phyloP scores from a whole-genome alignment of 176 grass and related monocot genomes.

The bread wheat (Triticum aestivum) region DNA sequence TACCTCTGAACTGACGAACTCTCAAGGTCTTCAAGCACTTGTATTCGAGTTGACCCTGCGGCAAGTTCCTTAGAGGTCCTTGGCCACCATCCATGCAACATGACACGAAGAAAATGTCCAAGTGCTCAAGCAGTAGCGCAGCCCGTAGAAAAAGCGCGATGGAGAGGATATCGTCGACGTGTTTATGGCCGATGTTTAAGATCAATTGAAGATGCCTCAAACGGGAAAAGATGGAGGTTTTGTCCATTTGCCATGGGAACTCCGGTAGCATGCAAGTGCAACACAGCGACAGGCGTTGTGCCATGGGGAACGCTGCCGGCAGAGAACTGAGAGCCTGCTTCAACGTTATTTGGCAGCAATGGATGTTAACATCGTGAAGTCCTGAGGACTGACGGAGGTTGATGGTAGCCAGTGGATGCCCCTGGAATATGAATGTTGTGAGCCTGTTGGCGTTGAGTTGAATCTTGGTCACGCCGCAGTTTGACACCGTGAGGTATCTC shows the following conservation, averaged over 20 bases:
- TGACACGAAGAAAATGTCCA: background rate
- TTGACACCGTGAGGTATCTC: background rate
- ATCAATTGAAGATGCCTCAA: background rate
- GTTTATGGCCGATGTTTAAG: background rate
- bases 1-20: background rate
- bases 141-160: background rate
- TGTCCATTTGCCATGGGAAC: background rate
- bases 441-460: background rate
- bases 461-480: background rate
- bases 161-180: background rate
- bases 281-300: background rate
- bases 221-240: background rate
- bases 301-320: background rate
- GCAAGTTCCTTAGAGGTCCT: background rate
- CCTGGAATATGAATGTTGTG: background rate
- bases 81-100: background rate
- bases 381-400: background rate
- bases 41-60: background rate
- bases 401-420: background rate
- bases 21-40: background rate
- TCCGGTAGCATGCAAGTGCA: background rate
- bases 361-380: background rate
- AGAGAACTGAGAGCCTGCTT: background rate
- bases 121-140: background rate
- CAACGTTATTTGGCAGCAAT: background rate